These are phyloP conservation scores for Selaginella moellendorffii DNA, from an alignment of 75 land plant genomes.

Conservation along the genomic window DNA sequence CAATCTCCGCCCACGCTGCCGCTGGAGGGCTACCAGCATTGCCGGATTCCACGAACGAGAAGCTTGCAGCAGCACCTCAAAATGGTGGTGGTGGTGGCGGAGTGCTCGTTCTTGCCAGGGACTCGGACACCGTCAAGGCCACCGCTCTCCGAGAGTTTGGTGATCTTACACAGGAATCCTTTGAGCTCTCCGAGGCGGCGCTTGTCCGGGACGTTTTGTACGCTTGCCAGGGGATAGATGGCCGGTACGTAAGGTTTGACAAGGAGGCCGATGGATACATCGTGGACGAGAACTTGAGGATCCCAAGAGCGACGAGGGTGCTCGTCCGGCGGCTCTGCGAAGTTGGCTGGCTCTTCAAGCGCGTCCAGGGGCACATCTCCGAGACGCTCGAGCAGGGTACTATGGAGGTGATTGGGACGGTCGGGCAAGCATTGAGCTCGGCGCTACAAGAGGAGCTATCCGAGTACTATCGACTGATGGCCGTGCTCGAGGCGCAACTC, in stretches of 20 bases:
- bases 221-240: slow-evolving; percentile 95
- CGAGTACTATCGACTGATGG: slow-evolving; percentile 79
- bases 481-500: slow-evolving; percentile 71
- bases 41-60: slow-evolving; percentile 11
- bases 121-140: slow-evolving; percentile 49
- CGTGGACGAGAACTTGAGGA: slow-evolving; percentile 36
- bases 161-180: slow-evolving; percentile 41
- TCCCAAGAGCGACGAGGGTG: slow-evolving; percentile 39
- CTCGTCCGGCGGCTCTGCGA: slow-evolving; percentile 71
- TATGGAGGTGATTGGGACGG: slow-evolving; percentile 71
- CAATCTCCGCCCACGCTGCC: slow-evolving; percentile 18
- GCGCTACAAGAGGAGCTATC: slow-evolving; percentile 86
- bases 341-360: slow-evolving; percentile 80
- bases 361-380: slow-evolving; percentile 54
- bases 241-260: slow-evolving; percentile 58
- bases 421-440: slow-evolving; percentile 92
- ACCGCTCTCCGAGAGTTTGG: slow-evolving; percentile 58
- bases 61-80: background rate
- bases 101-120: slow-evolving; percentile 57
- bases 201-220: slow-evolving; percentile 80
- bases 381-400: slow-evolving; percentile 51
- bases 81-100: slow-evolving; percentile 27
- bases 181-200: slow-evolving; percentile 62
- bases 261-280: slow-evolving; percentile 43
- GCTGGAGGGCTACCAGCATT: slow-evolving; percentile 42